Base-by-base conservation (phyloP, 176 grass and related monocot genomes). In the Carex cristatella region DNA sequence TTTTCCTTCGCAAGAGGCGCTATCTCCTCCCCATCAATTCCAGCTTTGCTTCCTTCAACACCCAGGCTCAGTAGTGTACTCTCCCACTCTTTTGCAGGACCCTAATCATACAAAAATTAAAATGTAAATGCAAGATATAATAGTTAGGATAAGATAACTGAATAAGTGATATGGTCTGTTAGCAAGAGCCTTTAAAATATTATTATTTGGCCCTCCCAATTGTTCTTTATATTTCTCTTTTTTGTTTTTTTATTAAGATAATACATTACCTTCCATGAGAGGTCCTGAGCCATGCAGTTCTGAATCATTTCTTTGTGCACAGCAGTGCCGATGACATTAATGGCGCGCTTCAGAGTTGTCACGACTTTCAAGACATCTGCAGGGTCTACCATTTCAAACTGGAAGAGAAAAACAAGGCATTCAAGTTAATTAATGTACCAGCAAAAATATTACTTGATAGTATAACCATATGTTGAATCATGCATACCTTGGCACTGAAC, bases 11-110 rank as follows among this genome's bases (percentile, higher is more conserved):
- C 91, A 31, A 98, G 92, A 35, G 95, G 95, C 15, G 85, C 92
- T 18, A 91, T 92, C 86, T 98, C 95, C 63, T 98, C 92, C 32
- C 92, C 91, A 27, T 89, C 54, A 55, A 93, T 55, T 56, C 95
- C 95, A 1, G 90, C 83, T 84, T 90, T 69, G 53, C 88, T 89
- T 46, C 92, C 93, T 53, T 85, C 82, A 35, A 86, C 88, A 0
- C 85, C 93, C 79, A 98, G 44, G 69, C 61, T 80, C 33, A 98
- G 83, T 1, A 98, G 86, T 8, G 88, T 55, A 42, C 86, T 49
- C 86, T 98, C 95, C 95, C 95, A 98, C 66, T 90, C 88, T 88
- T 90, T 93, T 12, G 92, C 95, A 35, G 95, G 95, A 3, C 89
- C 92, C 94, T 94, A 57, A 38, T 7, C 38, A 49, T 42, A 38